Percentiles rank a stretch among this genome's conserved stretches.
Evolutionary conservation across 129 eudicot species (phyloP).

Genomic region (Artemisia tridentata): DNA sequence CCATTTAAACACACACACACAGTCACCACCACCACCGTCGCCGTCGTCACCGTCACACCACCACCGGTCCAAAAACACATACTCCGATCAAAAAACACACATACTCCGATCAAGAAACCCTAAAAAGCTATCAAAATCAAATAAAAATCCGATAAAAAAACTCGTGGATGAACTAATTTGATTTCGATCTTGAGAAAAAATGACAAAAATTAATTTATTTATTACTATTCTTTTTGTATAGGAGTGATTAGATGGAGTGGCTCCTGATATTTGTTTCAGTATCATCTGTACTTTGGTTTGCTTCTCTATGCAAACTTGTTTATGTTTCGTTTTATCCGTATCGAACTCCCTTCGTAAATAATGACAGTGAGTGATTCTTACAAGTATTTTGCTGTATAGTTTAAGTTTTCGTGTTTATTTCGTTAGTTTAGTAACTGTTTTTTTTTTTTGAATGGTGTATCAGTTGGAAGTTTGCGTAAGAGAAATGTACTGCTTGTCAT

Average conservation of each 20-base stretch:
- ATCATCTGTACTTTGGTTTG: constrained; percentile 53
- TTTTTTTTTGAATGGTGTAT: constrained; percentile 6
- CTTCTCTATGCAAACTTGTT: constrained; percentile 63
- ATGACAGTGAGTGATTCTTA: constrained; percentile 30
- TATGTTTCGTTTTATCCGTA: constrained; percentile 36
- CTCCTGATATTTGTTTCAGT: constrained; percentile 38
- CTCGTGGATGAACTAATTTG: too few species aligned
- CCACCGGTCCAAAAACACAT: too few species aligned
- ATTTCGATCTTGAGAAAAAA: too few species aligned
- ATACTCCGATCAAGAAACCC: too few species aligned
- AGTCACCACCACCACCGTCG: too few species aligned
- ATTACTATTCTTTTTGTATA: background rate
- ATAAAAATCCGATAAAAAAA: too few species aligned
- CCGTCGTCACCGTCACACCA: too few species aligned
- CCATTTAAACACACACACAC: too few species aligned
- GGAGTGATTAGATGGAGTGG: constrained; percentile 56
- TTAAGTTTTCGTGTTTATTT: background rate
- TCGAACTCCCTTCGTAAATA: constrained; percentile 32
- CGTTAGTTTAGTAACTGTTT: constrained; percentile 7
- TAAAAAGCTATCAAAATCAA: too few species aligned
- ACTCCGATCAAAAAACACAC: too few species aligned
- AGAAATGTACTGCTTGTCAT: constrained; percentile 63
- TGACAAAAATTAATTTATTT: too few species aligned
- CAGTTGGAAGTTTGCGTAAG: constrained; percentile 48
- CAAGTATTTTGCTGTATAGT: background rate